Base-by-base conservation (phyloP, 2,329 filamentous ascomycete genomes). In the Fusarium sublunatum region DNA sequence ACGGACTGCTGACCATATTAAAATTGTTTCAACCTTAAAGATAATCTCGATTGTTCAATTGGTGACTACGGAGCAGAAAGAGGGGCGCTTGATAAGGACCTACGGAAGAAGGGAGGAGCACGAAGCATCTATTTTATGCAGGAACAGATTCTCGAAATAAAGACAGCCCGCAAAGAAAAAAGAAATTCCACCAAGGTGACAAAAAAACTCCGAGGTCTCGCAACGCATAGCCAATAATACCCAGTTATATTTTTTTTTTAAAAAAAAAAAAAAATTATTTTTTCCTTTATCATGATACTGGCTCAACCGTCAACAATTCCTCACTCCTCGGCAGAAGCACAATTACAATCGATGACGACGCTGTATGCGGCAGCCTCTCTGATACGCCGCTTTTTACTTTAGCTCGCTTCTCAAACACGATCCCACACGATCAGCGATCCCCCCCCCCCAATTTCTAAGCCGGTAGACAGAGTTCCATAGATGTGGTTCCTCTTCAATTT, bases 261-360 rank as follows among this genome's bases (percentile, higher is more conserved):
- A n/a, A n/a, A n/a, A n/a, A n/a, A n/a, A n/a, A n/a, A n/a, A n/a
- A n/a, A n/a, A n/a, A n/a, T n/a, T n/a, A n/a, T 28, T 22, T 19
- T 32, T 34, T 32, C 11, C 26, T 22, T 26, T 19, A 19, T 19
- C 19, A 19, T 19, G 19, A 19, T 19, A 19, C 19, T 19, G 19
- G 19, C 19, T 19, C 19, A 19, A 19, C 19, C 3, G 19, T 3
- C 29, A 19, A 39, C 42, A 48, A 26, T 48, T 32, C 42, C n/a
- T 31, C 49, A 48, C 32, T 15, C 34, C 15, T 35, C 40, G 15
- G 35, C 36, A 57, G 36, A 34, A 54, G 49, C 26, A 51, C 46
- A 45, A 60, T 53, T 55, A 49, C 42, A 52, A 46, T 63, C 53
- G 40, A 65, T 65, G 63, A 65, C 63, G 63, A 65, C 50, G 58